A percentile compares a stretch with the other conserved stretches of the same genome.
Evolutionary conservation across 2,329 filamentous ascomycete genomes (phyloP).

Genomic region (Ophiocordyceps robertsii): DNA sequence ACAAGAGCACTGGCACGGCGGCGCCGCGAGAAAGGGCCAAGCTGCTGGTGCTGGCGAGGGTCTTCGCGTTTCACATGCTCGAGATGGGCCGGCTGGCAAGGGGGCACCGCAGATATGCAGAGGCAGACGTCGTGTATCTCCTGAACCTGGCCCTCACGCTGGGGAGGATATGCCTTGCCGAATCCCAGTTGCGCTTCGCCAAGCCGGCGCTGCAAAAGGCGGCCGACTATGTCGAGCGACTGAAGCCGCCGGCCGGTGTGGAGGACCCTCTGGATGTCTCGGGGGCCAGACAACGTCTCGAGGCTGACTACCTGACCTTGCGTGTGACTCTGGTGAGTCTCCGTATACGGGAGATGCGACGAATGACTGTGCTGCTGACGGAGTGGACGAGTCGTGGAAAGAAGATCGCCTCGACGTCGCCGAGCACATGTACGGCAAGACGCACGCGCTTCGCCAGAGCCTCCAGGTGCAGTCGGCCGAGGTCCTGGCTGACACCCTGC

Average conservation of each 20-base stretch:
- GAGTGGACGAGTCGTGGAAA: slow-evolving; percentile 50
- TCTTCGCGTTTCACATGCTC: slow-evolving; percentile 55
- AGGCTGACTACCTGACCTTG: slow-evolving; percentile 51
- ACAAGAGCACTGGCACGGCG: background rate
- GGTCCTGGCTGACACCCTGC: slow-evolving; percentile 52
- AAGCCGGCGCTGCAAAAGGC: slow-evolving; percentile 50
- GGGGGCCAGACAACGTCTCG: slow-evolving; percentile 19
- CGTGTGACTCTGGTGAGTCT: slow-evolving; percentile 50
- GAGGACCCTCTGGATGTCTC: background rate
- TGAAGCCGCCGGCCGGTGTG: slow-evolving; percentile 4
- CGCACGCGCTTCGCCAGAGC: slow-evolving; percentile 22
- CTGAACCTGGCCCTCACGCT: slow-evolving; percentile 58
- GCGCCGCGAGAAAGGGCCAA: slow-evolving; percentile 4
- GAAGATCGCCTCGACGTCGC: slow-evolving; percentile 61
- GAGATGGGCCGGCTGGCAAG: slow-evolving; percentile 35
- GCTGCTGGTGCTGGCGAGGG: slow-evolving; percentile 26
- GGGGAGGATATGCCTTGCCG: slow-evolving; percentile 35
- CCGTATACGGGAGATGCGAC: background rate
- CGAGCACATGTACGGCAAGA: slow-evolving; percentile 61
- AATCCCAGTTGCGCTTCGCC: slow-evolving; percentile 41
- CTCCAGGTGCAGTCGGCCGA: slow-evolving; percentile 41
- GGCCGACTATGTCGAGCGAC: slow-evolving; percentile 33
- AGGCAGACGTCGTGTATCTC: slow-evolving; percentile 37
- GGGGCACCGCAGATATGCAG: slow-evolving; percentile 9
- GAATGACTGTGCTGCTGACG: slow-evolving; percentile 5